Evolutionary conservation across 2,329 filamentous ascomycete genomes (phyloP).

Genomic region (Aspergillus versicolor): DNA sequence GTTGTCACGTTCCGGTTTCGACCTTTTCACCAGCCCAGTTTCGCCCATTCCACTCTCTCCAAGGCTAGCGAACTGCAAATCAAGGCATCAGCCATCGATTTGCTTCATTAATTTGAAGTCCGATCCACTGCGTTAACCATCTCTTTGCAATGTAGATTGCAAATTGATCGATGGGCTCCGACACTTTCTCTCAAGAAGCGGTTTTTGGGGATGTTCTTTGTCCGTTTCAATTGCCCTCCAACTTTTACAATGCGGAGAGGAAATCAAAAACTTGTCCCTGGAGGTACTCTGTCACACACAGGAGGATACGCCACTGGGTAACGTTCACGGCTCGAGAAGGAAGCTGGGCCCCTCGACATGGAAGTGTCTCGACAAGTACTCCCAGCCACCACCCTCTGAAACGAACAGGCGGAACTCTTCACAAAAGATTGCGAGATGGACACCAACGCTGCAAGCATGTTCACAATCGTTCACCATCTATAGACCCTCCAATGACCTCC

Average conservation of each 20-base stretch:
- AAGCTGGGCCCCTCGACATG: not conserved
- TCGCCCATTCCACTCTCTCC: not conserved
- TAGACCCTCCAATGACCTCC: not conserved
- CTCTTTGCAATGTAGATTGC: constrained; percentile 55
- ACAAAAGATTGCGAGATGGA: constrained; percentile 10
- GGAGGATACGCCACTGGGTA: constrained; percentile 52
- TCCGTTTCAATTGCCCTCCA: constrained; percentile 72
- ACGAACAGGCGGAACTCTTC: not conserved
- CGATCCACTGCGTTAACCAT: constrained; percentile 68
- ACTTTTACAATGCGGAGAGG: constrained; percentile 58
- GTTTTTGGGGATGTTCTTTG: constrained; percentile 98
- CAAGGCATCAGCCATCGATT: constrained; percentile 54
- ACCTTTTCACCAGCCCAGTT: constrained; percentile 11
- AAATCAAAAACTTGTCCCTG: constrained; percentile 92
- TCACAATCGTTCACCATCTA: not conserved
- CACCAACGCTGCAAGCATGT: not conserved
- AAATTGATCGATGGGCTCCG: constrained; percentile 59
- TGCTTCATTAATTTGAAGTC: constrained; percentile 46
- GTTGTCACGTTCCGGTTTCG: constrained; percentile 39
- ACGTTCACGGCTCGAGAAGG: not conserved
- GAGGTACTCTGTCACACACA: constrained; percentile 78
- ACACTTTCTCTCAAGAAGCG: constrained; percentile 53
- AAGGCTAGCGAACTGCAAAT: constrained; percentile 48
- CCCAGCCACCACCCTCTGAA: constrained; percentile 2
- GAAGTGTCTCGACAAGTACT: not conserved